Base-by-base conservation (phyloP, 768 basidiomycete species). In the Collybia mongolica region DNA sequence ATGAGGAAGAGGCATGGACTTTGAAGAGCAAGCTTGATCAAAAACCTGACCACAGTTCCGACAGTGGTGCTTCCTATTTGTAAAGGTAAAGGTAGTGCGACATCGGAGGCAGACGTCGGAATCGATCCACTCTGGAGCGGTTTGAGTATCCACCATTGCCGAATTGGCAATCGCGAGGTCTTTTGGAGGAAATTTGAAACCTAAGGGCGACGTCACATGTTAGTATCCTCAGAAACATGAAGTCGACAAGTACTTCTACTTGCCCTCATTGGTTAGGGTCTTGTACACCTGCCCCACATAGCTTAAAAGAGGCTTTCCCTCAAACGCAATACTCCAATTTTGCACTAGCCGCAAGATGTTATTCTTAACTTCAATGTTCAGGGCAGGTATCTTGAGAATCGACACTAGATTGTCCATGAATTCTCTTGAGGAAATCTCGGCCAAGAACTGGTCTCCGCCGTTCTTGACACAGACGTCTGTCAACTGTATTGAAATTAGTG, bases 11-110 rank as follows among this genome's bases (percentile, higher is more conserved):
- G 92, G 74, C 67, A 92, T 82, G 2, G 78, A 72, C 67, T 93
- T 90, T 28, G 89, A 86, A 0, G 93, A 95, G 66, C 97, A 99
- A 37, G 83, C 78, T 48, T 95, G 93, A 69, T 98, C 96, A 62
- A 97, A 98, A 12, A 98, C 93, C 64, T 88, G 86, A 6, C 97
- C 97, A 69, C 97, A 99, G 66, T 98, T 98, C 12, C 97, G 84
- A 65, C 97, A 99, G 62, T 99, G 97, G 60, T 99, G 97, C 65
- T 98, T 98, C 44, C 97, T 82, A 64, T 98, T 98, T 24, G 94
- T 97, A 65, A 98, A 94, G 0, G 86, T 82, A 68, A 99, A 99
- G 0, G 91, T 66, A 0, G 89, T 86, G 15, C 97, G 82, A 67
- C 97, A 99, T 17, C 93, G 84, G 51, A 96, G 81, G 65, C 97